Evolutionary conservation across 2,329 filamentous ascomycete genomes (phyloP), one percentile per base, ranked within the genome.

Genomic region (Pseudophaeomoniella oleicola): DNA sequence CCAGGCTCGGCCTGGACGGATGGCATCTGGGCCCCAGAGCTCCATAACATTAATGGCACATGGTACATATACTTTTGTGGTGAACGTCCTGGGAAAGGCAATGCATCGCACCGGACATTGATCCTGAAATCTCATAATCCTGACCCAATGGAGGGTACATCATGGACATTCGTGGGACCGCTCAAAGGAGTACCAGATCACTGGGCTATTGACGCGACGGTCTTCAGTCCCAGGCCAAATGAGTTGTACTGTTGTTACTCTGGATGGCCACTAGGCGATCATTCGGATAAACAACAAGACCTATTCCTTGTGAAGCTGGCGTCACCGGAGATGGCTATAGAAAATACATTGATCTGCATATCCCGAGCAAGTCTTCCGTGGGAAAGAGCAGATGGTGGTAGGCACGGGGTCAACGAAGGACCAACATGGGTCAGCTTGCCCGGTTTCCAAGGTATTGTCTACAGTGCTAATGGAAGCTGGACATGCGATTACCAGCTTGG

Each of bases 11-110:
- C 53, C 13, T 64, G 61, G 55, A 60, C 57, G 5, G 60, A 53
- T 30, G 60, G 59, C 42, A 53, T 73, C 19, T 73, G 69, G 69
- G 69, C 69, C 0, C 69, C 69, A 1, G 69, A 73, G 52, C 56
- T 73, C 1, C 69, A 73, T 47, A 51, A 51, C 34, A 54, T 72
- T 16, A 51, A 61, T 27, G 63, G 62, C 1, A 58, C 58, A 15
- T 73, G 69, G 69, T 73, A 70, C 49, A 57, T 71, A 41, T 72
- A 72, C 49, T 66, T 46, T 19, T 44, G 42, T 18, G 46, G 33
- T 29, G 43, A 42, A 5, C 44, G 42, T 11, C 45, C 44, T 12
- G 43, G 40, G n/a, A 13, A 35, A 12, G 44, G 43, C 13, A 48
- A 47, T 30, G 16, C 37, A 3, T 42, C 37, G 1, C 45, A 46